These are phyloP conservation scores for Cyberlindnera petersonii DNA, from an alignment of 805 yeast species.

Conservation along the genomic window DNA sequence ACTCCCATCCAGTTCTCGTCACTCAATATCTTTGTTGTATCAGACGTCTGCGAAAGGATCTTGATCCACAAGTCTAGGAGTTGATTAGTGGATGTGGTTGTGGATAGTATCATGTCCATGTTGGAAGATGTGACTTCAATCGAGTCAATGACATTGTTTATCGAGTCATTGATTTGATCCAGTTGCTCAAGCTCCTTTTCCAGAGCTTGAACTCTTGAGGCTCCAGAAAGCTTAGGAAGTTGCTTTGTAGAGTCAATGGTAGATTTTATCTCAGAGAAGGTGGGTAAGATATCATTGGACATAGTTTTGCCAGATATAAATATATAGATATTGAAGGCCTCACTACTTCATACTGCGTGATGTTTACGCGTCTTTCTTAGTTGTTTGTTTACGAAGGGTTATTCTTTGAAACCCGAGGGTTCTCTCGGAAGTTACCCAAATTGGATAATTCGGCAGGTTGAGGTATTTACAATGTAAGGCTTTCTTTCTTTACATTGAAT, in stretches of 20 bases:
- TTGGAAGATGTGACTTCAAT: constrained; percentile 21
- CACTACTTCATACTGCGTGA: too few relatives aligned
- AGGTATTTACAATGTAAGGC: too few relatives aligned
- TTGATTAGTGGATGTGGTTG: constrained; percentile 45
- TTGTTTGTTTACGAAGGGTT: too few relatives aligned
- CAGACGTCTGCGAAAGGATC: constrained; percentile 58
- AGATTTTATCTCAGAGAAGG: constrained; percentile 9
- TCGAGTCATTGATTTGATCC: constrained; percentile 16
- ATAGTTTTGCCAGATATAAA: too few relatives aligned
- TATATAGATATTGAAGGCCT: too few relatives aligned
- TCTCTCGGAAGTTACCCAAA: too few relatives aligned
- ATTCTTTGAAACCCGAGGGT: too few relatives aligned
- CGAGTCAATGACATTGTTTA: constrained; percentile 22
- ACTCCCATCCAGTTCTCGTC: constrained; percentile 39
- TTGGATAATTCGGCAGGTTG: too few relatives aligned
- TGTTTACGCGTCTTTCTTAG: too few relatives aligned
- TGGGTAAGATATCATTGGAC: constrained; percentile 17
- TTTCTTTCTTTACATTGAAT: too few relatives aligned
- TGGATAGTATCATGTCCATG: constrained; percentile 19
- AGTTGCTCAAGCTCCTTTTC: constrained; percentile 25
- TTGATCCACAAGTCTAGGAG: constrained; percentile 57
- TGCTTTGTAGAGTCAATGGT: constrained; percentile 14
- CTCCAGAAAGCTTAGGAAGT: constrained; percentile 17
- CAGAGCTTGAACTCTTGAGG: constrained; percentile 21
- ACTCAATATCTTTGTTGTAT: constrained; percentile 45